Conservation (phyloP, 1,139 yeast genomes). For the Yamadazyma conglobata region DNA sequence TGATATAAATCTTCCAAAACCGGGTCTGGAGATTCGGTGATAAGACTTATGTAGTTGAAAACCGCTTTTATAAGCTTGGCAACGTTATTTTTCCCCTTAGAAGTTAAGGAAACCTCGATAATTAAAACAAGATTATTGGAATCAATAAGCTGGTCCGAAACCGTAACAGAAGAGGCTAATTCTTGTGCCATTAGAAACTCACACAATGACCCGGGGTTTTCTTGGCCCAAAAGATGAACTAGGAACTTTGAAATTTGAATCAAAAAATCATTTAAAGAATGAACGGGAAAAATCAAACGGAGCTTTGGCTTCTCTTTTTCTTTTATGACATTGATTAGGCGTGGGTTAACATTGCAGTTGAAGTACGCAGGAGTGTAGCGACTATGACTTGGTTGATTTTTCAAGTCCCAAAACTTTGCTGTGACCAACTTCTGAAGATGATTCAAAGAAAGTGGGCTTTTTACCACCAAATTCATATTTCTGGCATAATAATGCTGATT, state of each 20-base stretch:
- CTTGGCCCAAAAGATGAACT: conserved; percentile 63
- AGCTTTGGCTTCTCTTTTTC: conserved; percentile 9
- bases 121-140: conserved; percentile 33
- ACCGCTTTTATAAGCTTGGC: conserved; percentile 9
- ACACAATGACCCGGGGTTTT: conserved; percentile 44
- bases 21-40: neutral
- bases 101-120: conserved; percentile 46
- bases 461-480: conserved; percentile 54
- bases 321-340: conserved; percentile 3
- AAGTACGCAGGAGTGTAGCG: conserved; percentile 2
- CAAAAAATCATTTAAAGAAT: conserved; percentile 10
- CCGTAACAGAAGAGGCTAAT: conserved; percentile 31
- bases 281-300: conserved; percentile 40
- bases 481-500: conserved; percentile 26
- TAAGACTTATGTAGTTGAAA: conserved; percentile 18
- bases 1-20: conserved; percentile 3
- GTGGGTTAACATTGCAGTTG: neutral
- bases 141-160: conserved; percentile 36
- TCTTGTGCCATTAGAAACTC: conserved; percentile 22
- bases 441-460: conserved; percentile 63
- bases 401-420: conserved; percentile 33
- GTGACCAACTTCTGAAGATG: conserved; percentile 49
- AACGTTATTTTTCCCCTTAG: conserved; percentile 28
- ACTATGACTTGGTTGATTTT: neutral
- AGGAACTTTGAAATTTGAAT: conserved; percentile 39